Conservation (phyloP, 1,284 basidiomycete species). For the Bjerkandera adusta region DNA sequence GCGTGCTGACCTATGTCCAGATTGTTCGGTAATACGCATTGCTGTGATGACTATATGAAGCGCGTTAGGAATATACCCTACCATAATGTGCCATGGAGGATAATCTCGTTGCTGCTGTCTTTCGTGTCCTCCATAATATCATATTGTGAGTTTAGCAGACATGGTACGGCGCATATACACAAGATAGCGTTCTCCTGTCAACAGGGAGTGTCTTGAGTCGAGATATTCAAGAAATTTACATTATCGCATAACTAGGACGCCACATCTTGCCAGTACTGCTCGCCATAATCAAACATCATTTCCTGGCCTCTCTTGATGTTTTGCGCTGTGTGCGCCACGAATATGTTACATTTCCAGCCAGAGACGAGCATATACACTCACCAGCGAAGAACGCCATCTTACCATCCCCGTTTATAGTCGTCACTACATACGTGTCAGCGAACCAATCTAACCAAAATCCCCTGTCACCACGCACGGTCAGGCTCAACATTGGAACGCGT, state of each 20-base stretch:
- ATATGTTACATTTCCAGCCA: background rate
- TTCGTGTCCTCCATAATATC: background rate
- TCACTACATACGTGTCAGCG: constrained; percentile 34
- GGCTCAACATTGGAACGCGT: constrained; percentile 42
- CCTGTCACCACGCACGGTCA: constrained; percentile 33
- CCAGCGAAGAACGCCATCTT: constrained; percentile 56
- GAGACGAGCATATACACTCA: constrained; percentile 26
- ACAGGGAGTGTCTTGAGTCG: background rate
- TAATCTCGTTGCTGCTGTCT: too few relatives aligned
- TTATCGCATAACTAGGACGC: background rate
- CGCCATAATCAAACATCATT: constrained; percentile 52
- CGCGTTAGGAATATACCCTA: constrained; percentile 2
- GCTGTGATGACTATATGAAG: background rate
- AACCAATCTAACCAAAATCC: constrained; percentile 7
- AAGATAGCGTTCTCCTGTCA: background rate
- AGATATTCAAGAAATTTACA: background rate
- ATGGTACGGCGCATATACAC: background rate
- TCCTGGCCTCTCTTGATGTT: constrained; percentile 41
- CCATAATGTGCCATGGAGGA: background rate
- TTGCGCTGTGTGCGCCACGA: constrained; percentile 26
- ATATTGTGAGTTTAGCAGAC: background rate
- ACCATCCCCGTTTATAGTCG: constrained; percentile 54
- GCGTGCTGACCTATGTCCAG: too few relatives aligned
- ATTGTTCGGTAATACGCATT: too few relatives aligned
- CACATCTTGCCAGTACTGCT: constrained; percentile 29